These are phyloP conservation scores for Cyclotella choctawhatcheeana DNA, from an alignment of 108 stramenopile species.

Conservation along the genomic window DNA sequence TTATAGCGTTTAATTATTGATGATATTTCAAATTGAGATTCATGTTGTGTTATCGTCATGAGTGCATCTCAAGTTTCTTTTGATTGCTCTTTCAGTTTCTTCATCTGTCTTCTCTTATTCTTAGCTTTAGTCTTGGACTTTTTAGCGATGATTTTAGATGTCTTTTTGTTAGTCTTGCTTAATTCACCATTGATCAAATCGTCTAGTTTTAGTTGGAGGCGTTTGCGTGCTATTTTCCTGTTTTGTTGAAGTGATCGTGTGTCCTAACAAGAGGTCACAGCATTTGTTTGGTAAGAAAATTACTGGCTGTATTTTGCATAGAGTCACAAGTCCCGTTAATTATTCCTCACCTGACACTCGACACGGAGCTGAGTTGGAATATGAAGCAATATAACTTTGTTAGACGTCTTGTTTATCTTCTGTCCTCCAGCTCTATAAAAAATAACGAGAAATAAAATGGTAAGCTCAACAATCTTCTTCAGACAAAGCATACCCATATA, in stretches of 20 bases:
- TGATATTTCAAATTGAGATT: too few relatives aligned
- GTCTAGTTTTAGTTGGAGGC: constrained; percentile 80
- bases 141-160: constrained; percentile 60
- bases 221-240: constrained; percentile 87
- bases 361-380: constrained; percentile 74
- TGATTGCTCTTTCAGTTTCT: constrained; percentile 49
- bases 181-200: constrained; percentile 76
- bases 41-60: too few relatives aligned
- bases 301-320: too few relatives aligned
- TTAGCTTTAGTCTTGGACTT: constrained; percentile 75
- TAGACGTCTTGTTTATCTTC: constrained; percentile 92
- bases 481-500: too few relatives aligned
- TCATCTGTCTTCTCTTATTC: constrained; percentile 55
- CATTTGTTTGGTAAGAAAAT: too few relatives aligned
- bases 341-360: constrained; percentile 65
- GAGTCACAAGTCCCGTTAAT: neutral
- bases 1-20: too few relatives aligned
- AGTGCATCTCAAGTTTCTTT: too few relatives aligned
- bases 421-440: constrained; percentile 65
- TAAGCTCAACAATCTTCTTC: too few relatives aligned
- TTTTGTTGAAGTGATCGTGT: constrained; percentile 90
- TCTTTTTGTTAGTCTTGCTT: constrained; percentile 60
- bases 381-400: constrained; percentile 80
- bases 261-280: constrained; percentile 49
- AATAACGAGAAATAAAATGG: neutral